A percentile compares a stretch with the other conserved stretches of the same genome.
Conservation (phyloP, 441 rosid species). For the Croton setiger region DNA sequence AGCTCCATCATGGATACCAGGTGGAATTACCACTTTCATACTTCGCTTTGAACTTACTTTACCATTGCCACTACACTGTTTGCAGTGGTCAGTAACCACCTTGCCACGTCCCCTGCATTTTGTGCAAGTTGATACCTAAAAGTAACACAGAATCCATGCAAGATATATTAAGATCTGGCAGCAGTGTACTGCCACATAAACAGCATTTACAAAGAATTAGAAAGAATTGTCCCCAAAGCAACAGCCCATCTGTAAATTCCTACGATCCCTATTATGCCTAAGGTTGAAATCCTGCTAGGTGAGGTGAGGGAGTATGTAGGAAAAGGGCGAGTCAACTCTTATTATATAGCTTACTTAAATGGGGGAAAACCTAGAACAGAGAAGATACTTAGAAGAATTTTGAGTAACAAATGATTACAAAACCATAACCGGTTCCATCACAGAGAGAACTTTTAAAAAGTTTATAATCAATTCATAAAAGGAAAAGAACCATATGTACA, state of each 20-base stretch:
- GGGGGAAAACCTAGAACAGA: not conserved
- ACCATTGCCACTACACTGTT: slow-evolving; percentile 62
- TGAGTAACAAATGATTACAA: not conserved
- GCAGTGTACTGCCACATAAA: not conserved
- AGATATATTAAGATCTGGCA: slow-evolving; percentile 8
- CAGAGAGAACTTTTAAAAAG: not conserved
- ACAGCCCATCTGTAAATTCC: not conserved
- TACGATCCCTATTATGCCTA: not conserved
- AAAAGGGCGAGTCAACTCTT: not conserved
- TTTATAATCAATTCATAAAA: too few relatives aligned
- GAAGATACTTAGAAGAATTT: slow-evolving; percentile 10
- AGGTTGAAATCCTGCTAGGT: not conserved
- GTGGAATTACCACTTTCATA: slow-evolving; percentile 62
- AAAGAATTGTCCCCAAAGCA: not conserved
- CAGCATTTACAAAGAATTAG: slow-evolving; percentile 17
- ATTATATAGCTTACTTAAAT: not conserved
- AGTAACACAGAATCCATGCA: slow-evolving; percentile 27
- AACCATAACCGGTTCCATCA: not conserved
- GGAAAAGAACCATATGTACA: not conserved
- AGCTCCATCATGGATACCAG: slow-evolving; percentile 79
- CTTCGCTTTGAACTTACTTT: slow-evolving; percentile 51
- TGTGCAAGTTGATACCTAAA: slow-evolving; percentile 81
- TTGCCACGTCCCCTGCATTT: slow-evolving; percentile 82
- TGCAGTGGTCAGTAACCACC: slow-evolving; percentile 70
- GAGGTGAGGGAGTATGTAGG: not conserved